Base-by-base conservation (phyloP, 2,329 filamentous ascomycete species). In the Xylogone sp. region DNA sequence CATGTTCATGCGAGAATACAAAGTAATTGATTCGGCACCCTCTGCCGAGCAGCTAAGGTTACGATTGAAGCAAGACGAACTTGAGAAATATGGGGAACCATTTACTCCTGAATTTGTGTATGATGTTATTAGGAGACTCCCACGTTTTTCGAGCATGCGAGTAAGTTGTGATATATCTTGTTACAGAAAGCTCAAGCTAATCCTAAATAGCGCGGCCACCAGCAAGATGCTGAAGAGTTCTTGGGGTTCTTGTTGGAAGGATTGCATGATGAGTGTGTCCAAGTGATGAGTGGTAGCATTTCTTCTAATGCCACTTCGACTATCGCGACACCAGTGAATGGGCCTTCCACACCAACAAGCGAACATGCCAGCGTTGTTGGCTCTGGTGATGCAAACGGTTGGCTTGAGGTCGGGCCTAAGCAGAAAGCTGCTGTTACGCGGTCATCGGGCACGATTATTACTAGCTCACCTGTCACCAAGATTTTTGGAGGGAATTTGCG, bases 201-300 rank as follows among this genome's bases (percentile, higher is more conserved):
- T 50, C 48, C 24, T 47, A 47, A 53, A 42, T 57, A 91, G 86
- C 88, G 91, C 54, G 94, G 94, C 16, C 93, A 97, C 62, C 94
- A 99, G 68, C 93, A 99, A 75, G 94, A 99, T 72, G 94, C 94
- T 1, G 91, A 99, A 66, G 94, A 99, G 65, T 99, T 99, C 60
- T 75, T 99, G 21, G 93, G 92, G 0, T 96, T 97, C 67, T 76
- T 99, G 29, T 77, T 99, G 3, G 92, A 96, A 64, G 90, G 90
- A 45, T 81, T 99, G 29, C 92, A 97, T 62, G 92, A 97, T 58
- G 94, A 99, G 69, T 97, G 92, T 66, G 83, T 84, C 16, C 79
- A 85, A 52, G 85, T 93, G 45, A 88, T 95, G 73, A 81, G 56
- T 42, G 59, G 57, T 20, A 27, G 34, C 18, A 62, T 51, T 42